phyloP scores from a whole-genome alignment of 805 yeast species.

The Candida nemodendra region DNA sequence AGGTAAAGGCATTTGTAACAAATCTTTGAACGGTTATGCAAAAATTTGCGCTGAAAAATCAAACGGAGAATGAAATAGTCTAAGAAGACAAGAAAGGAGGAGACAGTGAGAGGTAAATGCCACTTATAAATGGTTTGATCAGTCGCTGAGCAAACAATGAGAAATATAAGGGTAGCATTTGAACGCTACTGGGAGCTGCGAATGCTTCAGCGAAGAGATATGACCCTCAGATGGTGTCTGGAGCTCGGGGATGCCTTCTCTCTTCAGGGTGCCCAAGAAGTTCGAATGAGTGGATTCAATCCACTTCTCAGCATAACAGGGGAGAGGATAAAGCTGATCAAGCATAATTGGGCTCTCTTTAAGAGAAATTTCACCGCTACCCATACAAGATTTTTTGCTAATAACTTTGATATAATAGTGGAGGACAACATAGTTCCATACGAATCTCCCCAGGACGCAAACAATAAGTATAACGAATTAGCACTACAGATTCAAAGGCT shows the following conservation, averaged over 20 bases:
- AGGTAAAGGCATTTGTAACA: too few relatives aligned
- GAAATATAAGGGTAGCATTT: slow-evolving; percentile 24
- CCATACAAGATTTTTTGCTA: slow-evolving; percentile 23
- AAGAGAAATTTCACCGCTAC: slow-evolving; percentile 23
- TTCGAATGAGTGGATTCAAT: slow-evolving; percentile 14
- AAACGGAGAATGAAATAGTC: too few relatives aligned
- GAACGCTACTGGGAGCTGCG: slow-evolving; percentile 27
- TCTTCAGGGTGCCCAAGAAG: background rate
- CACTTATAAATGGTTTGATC: too few relatives aligned
- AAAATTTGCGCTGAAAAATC: slow-evolving; percentile 2
- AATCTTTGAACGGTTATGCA: too few relatives aligned
- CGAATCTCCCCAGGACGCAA: slow-evolving; percentile 4
- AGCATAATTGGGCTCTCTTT: slow-evolving; percentile 10
- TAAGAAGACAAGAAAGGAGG: background rate
- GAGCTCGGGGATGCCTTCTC: slow-evolving; percentile 10
- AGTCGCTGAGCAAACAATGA: slow-evolving; percentile 17
- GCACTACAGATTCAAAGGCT: background rate
- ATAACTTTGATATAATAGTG: slow-evolving; percentile 23
- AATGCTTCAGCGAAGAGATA: slow-evolving; percentile 24
- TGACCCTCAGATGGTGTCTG: slow-evolving; percentile 29
- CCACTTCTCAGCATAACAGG: slow-evolving; percentile 9
- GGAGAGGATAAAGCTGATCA: slow-evolving; percentile 7
- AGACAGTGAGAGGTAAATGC: too few relatives aligned
- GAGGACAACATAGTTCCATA: slow-evolving; percentile 6
- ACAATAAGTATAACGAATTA: slow-evolving; percentile 1